These are phyloP conservation scores for Buddleja alternifolia DNA, from an alignment of 257 asterid genomes.

Conservation along the genomic window DNA sequence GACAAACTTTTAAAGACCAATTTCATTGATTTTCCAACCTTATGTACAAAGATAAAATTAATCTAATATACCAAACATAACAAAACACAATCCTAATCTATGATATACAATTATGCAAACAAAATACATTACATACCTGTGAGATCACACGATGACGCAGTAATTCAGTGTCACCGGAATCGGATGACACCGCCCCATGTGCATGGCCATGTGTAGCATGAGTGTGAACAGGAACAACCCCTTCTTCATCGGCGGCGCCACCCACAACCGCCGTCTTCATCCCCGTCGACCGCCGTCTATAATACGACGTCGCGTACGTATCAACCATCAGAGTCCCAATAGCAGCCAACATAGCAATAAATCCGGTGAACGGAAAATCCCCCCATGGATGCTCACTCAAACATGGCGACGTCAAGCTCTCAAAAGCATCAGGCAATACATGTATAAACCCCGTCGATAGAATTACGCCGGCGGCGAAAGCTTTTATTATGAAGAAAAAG, in stretches of 20 bases:
- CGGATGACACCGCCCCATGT: not conserved
- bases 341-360: constrained; percentile 28
- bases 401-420: constrained; percentile 29
- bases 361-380: constrained; percentile 27
- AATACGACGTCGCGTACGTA: constrained; percentile 17
- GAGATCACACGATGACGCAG: constrained; percentile 13
- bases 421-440: constrained; percentile 53
- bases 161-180: not conserved
- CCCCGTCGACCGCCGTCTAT: not conserved
- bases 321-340: constrained; percentile 30
- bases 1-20: too few species aligned
- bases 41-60: too few species aligned
- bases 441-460: constrained; percentile 59
- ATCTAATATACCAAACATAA: too few species aligned
- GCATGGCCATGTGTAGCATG: constrained; percentile 2
- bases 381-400: constrained; percentile 22
- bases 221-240: not conserved
- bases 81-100: too few species aligned
- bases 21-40: too few species aligned
- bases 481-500: constrained; percentile 52
- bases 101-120: too few species aligned
- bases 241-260: not conserved
- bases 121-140: not conserved
- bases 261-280: not conserved
- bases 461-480: constrained; percentile 67